These are phyloP conservation scores for Geoglossum cookeanum DNA, from an alignment of 2,329 filamentous ascomycete genomes.

Conservation along the genomic window DNA sequence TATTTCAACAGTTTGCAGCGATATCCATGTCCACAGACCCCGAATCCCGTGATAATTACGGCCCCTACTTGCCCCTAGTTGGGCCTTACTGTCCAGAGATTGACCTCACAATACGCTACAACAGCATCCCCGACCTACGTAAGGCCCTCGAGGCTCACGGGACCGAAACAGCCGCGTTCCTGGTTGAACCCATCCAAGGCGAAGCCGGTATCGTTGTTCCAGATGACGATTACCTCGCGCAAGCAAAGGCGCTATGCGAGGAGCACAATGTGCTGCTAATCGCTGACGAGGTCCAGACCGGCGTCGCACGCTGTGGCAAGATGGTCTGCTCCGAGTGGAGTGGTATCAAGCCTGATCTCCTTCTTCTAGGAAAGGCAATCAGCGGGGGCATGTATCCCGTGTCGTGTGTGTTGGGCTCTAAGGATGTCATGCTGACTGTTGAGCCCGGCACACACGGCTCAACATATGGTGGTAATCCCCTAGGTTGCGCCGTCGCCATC, in stretches of 20 bases:
- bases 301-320: slow-evolving; percentile 83
- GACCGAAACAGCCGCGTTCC: slow-evolving; percentile 72
- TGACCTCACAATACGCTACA: slow-evolving; percentile 62
- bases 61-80: slow-evolving; percentile 80
- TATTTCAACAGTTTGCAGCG: slow-evolving; percentile 54
- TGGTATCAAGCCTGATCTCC: slow-evolving; percentile 83
- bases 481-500: slow-evolving; percentile 90
- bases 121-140: slow-evolving; percentile 65
- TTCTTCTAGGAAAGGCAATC: slow-evolving; percentile 92
- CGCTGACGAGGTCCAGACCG: slow-evolving; percentile 96
- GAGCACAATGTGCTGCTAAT: slow-evolving; percentile 93
- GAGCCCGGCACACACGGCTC: slow-evolving; percentile 95
- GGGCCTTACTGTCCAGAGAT: slow-evolving; percentile 61
- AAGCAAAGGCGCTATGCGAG: slow-evolving; percentile 70
- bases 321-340: slow-evolving; percentile 92
- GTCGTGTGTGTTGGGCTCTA: slow-evolving; percentile 70
- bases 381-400: slow-evolving; percentile 99
- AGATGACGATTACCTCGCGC: slow-evolving; percentile 66
- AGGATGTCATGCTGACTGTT: slow-evolving; percentile 85
- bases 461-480: slow-evolving; percentile 94
- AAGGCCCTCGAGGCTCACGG: slow-evolving; percentile 64
- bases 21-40: slow-evolving; percentile 91
- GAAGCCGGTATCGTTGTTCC: slow-evolving; percentile 95
- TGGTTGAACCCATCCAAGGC: slow-evolving; percentile 92
- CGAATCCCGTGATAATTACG: slow-evolving; percentile 92